Base-by-base conservation (phyloP, 176 grass and related monocot species). In the Musa troglodytarum region DNA sequence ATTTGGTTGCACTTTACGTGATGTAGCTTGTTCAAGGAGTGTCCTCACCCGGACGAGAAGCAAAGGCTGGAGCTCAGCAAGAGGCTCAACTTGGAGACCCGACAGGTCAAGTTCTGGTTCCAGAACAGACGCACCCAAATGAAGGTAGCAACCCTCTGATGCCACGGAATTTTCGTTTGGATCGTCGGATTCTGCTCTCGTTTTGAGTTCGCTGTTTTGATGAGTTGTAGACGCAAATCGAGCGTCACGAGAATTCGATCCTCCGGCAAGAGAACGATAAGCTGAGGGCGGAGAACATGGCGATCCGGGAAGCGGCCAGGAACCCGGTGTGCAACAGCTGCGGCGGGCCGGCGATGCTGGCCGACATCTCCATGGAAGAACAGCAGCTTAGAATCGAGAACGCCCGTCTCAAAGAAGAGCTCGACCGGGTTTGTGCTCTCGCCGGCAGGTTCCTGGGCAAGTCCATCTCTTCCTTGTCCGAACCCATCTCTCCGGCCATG, bases 31-130 rank as follows among this genome's bases (percentile, higher is more conserved):
- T 98, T 98, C 84, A 98, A 98, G 90, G 94, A 98, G 74, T 98
- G 90, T 68, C 94, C 94, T 0, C 94, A 98, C 26, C 94, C 94
- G 2, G 94, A 98, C 51, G 94, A 98, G 86, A 98, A 93, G 82
- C 94, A 98, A 77, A 25, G 94, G 54, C 81, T 87, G 70, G 94
- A 98, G 72, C 94, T 98, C 26, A 98, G 94, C 94, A 78, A 73
- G 68, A 81, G 90, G 80, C 94, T 98, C 64, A 84, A 64, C 88
- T 75, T 98, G 50, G 94, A 98, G 80, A 84, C 76, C 71, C 83
- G 94, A 10, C 94, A 98, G 84, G 90, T 98, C 75, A 98, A 98
- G 76, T 98, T 98, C 79, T 98, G 94, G 94, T 98, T 98, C 76
- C 94, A 98, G 84, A 98, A 98, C 61, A 76, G 94, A 1, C 88